Evolutionary conservation across 2,329 filamentous ascomycete genomes (phyloP).

Genomic region (Westerdykella ornata): DNA sequence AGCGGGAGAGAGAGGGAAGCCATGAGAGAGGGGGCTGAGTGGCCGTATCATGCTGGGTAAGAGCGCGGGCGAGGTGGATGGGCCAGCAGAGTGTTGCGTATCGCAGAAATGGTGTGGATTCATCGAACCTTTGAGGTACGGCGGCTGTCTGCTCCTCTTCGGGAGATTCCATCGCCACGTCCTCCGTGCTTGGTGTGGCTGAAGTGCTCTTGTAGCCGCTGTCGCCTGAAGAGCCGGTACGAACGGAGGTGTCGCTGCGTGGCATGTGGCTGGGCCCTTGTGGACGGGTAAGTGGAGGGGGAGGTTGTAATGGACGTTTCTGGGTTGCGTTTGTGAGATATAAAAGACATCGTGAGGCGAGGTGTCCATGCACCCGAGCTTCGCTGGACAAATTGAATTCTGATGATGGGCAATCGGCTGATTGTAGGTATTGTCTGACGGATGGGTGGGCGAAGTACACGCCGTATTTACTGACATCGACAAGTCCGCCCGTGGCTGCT

Average conservation of each 20-base stretch:
- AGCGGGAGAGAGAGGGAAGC: slow-evolving; percentile 19
- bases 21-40: slow-evolving; percentile 11
- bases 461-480: slow-evolving; percentile 14
- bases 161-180: not conserved
- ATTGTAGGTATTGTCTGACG: slow-evolving; percentile 21
- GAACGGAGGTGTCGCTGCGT: slow-evolving; percentile 18
- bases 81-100: slow-evolving; percentile 30
- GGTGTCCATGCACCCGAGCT: slow-evolving; percentile 21
- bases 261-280: too few relatives aligned
- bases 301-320: slow-evolving; percentile 18
- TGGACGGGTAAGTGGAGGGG: slow-evolving; percentile 2
- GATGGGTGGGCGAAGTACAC: slow-evolving; percentile 21
- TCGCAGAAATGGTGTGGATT: slow-evolving; percentile 24
- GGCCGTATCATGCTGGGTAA: slow-evolving; percentile 5
- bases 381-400: slow-evolving; percentile 23
- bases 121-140: slow-evolving; percentile 17
- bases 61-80: slow-evolving; percentile 24
- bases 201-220: slow-evolving; percentile 29
- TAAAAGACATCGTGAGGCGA: slow-evolving; percentile 23
- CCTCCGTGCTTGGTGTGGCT: slow-evolving; percentile 17
- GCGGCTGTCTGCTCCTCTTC: slow-evolving; percentile 1
- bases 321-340: slow-evolving; percentile 24
- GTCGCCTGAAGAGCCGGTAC: slow-evolving; percentile 23
- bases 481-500: slow-evolving; percentile 20
- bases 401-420: slow-evolving; percentile 10